Evolutionary conservation across 345 rosid genomes (phyloP).

Genomic region (Zanthoxylum bungeanum): DNA sequence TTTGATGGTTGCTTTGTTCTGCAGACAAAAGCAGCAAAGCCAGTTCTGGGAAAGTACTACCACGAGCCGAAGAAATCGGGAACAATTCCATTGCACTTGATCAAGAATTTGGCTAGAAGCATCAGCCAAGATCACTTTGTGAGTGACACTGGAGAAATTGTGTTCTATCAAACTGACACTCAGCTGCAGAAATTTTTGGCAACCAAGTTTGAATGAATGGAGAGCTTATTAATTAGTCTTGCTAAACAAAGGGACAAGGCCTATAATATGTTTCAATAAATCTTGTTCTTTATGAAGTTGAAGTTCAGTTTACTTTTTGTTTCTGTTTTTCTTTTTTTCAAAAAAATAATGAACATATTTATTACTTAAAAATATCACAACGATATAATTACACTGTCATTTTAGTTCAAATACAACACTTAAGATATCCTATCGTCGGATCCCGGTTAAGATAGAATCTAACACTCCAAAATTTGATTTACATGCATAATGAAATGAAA

Average conservation of each 20-base stretch:
- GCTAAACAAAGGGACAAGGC: too few species aligned
- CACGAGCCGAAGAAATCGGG: conserved; percentile 75
- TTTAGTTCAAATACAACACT: too few species aligned
- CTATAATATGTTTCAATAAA: neutral
- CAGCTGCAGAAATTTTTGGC: conserved; percentile 19
- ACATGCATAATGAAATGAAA: too few species aligned
- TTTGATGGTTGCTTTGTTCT: neutral
- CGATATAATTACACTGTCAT: too few species aligned
- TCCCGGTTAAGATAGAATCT: too few species aligned
- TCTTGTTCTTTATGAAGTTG: neutral
- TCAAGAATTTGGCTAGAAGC: conserved; percentile 52
- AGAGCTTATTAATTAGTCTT: too few species aligned
- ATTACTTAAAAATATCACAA: too few species aligned
- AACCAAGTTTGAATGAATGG: conserved; percentile 28
- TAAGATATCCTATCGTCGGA: too few species aligned
- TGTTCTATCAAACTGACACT: conserved; percentile 64
- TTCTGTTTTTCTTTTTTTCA: too few species aligned
- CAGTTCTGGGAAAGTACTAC: conserved; percentile 77
- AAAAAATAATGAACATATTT: too few species aligned
- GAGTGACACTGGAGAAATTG: conserved; percentile 69
- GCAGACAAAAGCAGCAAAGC: conserved; percentile 73
- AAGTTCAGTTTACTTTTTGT: neutral
- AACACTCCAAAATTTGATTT: neutral
- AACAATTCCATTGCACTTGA: conserved; percentile 60
- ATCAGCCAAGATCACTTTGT: conserved; percentile 67